Evolutionary conservation across 1,284 basidiomycete genomes (phyloP).

Genomic region (Sanghuangporus sanghuang): DNA sequence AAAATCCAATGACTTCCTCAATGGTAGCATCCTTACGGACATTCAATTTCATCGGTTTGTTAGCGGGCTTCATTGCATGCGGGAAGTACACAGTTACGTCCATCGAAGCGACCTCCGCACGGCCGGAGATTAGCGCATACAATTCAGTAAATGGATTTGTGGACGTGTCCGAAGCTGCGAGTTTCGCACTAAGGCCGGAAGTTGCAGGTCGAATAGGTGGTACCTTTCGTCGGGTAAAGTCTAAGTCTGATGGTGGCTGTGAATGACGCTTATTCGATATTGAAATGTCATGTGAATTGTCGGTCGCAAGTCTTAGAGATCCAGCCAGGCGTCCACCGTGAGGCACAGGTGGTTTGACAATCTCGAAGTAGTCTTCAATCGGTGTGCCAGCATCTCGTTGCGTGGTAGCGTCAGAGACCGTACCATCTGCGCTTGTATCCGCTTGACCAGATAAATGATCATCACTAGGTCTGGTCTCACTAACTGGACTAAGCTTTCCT

Average conservation of each 20-base stretch:
- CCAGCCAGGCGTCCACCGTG: not conserved
- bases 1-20: conserved; percentile 94
- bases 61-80: conserved; percentile 59
- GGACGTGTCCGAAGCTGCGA: conserved; percentile 49
- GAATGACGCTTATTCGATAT: conserved; percentile 2
- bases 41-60: conserved; percentile 55
- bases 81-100: conserved; percentile 87
- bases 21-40: conserved; percentile 88
- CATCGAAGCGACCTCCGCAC: conserved; percentile 59
- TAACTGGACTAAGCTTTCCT: conserved; percentile 63
- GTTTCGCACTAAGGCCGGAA: conserved; percentile 63
- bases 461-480: conserved; percentile 36
- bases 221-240: conserved; percentile 50
- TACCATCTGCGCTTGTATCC: conserved; percentile 5
- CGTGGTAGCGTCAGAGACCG: conserved; percentile 14
- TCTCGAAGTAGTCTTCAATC: conserved; percentile 40
- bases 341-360: conserved; percentile 32
- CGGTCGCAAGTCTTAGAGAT: not conserved
- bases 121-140: conserved; percentile 77
- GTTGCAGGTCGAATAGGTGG: conserved; percentile 33
- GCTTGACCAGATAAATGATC: not conserved
- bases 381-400: conserved; percentile 21
- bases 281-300: conserved; percentile 9
- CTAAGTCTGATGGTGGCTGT: not conserved
- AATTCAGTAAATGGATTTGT: conserved; percentile 79